These are phyloP conservation scores for Monilinia fructigena DNA, from an alignment of 2,329 filamentous ascomycete species.

Conservation along the genomic window DNA sequence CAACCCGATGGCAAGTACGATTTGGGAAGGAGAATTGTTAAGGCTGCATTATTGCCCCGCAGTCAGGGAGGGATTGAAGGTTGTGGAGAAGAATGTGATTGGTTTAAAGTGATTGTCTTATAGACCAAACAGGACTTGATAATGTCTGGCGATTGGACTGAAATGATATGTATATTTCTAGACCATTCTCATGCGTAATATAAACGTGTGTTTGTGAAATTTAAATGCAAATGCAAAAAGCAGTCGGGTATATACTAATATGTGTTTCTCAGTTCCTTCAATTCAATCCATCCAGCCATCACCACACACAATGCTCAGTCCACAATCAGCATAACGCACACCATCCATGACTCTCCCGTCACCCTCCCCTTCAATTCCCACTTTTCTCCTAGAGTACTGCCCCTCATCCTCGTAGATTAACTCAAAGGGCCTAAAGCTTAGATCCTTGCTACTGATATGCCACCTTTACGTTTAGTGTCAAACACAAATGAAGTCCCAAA, in stretches of 20 bases:
- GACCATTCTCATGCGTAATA: background rate
- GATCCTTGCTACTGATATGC: background rate
- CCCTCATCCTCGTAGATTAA: background rate
- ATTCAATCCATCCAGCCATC: background rate
- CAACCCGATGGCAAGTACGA: conserved; percentile 85
- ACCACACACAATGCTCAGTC: background rate
- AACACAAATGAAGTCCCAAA: background rate
- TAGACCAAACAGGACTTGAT: background rate
- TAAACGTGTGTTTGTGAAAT: conserved; percentile 1
- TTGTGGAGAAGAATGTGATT: conserved; percentile 61
- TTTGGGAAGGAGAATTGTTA: conserved; percentile 92
- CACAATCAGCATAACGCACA: background rate
- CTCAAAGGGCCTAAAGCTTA: background rate
- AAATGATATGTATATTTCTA: conserved; percentile 14
- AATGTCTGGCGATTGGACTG: conserved; percentile 1
- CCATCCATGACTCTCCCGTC: background rate
- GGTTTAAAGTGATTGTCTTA: conserved; percentile 33
- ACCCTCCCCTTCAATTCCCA: background rate
- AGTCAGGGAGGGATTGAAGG: conserved; percentile 71
- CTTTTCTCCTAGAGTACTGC: background rate
- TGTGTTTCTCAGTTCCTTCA: background rate
- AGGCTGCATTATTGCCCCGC: conserved; percentile 82
- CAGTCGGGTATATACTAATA: background rate
- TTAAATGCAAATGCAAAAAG: background rate
- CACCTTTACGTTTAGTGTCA: background rate